These are phyloP conservation scores for Phialemoniopsis sp. DNA, from an alignment of 2,329 filamentous ascomycete genomes.

Conservation along the genomic window DNA sequence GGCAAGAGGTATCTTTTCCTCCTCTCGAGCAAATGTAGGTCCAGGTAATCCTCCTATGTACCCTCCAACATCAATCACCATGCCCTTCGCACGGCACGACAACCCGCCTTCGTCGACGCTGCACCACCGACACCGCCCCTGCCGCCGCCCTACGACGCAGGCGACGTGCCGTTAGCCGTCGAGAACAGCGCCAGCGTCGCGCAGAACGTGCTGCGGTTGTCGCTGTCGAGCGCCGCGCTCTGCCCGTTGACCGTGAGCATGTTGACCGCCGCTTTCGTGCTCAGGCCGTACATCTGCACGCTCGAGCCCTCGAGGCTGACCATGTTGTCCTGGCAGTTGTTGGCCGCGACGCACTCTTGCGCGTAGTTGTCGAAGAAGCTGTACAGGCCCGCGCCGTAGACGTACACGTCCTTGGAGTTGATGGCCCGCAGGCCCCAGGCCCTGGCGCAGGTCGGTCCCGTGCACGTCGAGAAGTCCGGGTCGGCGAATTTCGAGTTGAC, in stretches of 20 bases:
- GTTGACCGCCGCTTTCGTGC: constrained; percentile 70
- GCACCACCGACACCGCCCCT: constrained; percentile 2
- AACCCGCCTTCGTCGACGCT: too few species aligned
- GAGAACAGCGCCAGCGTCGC: constrained; percentile 53
- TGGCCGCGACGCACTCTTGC: constrained; percentile 62
- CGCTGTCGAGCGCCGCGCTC: constrained; percentile 46
- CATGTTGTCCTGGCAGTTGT: constrained; percentile 76
- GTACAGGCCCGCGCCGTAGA: constrained; percentile 75
- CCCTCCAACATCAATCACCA: too few species aligned
- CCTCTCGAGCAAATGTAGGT: too few species aligned
- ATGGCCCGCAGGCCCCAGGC: constrained; percentile 72
- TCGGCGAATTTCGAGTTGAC: constrained; percentile 56
- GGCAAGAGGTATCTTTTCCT: too few species aligned
- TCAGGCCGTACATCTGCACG: constrained; percentile 64
- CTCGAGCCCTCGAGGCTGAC: constrained; percentile 63
- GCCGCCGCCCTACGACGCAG: constrained; percentile 6
- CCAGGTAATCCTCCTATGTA: too few species aligned
- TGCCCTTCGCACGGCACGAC: too few species aligned
- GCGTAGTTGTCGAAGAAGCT: constrained; percentile 81
- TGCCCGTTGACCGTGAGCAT: constrained; percentile 64
- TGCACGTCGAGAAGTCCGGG: constrained; percentile 62
- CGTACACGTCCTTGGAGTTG: constrained; percentile 61
- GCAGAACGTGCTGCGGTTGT: constrained; percentile 65
- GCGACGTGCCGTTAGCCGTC: constrained; percentile 10
- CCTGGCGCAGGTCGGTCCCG: constrained; percentile 58